Conservation (phyloP, 2,329 filamentous ascomycete genomes). For the Penicillium expansum region DNA sequence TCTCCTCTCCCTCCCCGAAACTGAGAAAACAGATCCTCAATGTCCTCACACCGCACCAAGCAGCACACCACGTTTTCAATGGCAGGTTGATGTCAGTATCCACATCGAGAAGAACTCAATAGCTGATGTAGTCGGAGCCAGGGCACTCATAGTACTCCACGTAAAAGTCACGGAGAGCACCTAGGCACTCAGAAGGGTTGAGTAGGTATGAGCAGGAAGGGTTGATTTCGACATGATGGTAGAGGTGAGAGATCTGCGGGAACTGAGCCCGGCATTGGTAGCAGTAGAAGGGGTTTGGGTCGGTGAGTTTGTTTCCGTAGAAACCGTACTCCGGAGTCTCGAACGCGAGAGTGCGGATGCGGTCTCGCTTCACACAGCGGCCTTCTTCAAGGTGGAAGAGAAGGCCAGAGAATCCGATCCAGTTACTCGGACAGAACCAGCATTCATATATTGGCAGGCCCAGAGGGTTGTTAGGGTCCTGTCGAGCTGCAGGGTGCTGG, state of each 20-base stretch:
- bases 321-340: constrained; percentile 1
- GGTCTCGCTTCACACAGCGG: neutral
- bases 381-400: constrained; percentile 1
- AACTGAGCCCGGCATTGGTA: neutral
- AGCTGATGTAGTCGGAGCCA: neutral
- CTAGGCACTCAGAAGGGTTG: neutral
- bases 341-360: constrained; percentile 1
- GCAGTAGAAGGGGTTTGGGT: neutral
- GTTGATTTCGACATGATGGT: neutral
- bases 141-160: constrained; percentile 6
- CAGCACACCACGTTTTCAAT: neutral
- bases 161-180: neutral
- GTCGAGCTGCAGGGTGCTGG: neutral
- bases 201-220: neutral
- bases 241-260: neutral
- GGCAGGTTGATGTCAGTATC: neutral
- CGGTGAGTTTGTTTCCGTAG: neutral
- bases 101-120: neutral
- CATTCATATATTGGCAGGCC: neutral
- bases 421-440: constrained; percentile 1
- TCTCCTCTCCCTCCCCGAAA: no score
- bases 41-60: no score
- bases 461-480: neutral
- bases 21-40: neutral
- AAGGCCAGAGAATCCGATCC: neutral